Conservation (phyloP, 2,329 filamentous ascomycete genomes). For the Amauroascus verrucosus region DNA sequence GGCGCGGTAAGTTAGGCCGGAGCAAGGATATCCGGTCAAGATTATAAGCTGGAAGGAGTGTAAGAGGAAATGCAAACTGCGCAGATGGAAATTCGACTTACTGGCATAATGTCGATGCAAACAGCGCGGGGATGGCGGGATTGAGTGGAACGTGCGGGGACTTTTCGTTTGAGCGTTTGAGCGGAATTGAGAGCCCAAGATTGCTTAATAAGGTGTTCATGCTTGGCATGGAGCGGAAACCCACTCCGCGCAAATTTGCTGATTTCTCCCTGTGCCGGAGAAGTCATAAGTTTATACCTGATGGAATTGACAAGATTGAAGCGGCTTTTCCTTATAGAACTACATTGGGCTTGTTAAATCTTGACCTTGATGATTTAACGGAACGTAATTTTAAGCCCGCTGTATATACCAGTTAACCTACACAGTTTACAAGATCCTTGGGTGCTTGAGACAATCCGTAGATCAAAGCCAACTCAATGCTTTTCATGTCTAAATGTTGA, state of each 20-base stretch:
- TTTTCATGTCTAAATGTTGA: no score
- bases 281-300: no score
- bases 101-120: conserved; percentile 3
- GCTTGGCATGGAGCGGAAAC: background rate
- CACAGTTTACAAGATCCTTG: no score
- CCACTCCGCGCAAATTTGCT: background rate
- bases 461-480: no score
- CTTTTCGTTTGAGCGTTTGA: background rate
- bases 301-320: no score
- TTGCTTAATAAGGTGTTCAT: background rate
- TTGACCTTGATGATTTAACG: no score
- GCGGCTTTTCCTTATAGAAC: no score
- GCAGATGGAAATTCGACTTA: background rate
- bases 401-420: no score
- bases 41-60: conserved; percentile 43
- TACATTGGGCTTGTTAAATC: no score
- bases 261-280: background rate
- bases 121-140: background rate
- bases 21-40: conserved; percentile 53
- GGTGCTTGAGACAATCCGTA: no score
- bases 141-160: background rate
- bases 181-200: background rate
- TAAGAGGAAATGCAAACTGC: background rate
- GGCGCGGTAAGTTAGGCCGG: conserved; percentile 53
- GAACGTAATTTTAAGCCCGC: no score